phyloP scores from a whole-genome alignment of 1,139 yeast species.

The Zygoascus sp. region DNA sequence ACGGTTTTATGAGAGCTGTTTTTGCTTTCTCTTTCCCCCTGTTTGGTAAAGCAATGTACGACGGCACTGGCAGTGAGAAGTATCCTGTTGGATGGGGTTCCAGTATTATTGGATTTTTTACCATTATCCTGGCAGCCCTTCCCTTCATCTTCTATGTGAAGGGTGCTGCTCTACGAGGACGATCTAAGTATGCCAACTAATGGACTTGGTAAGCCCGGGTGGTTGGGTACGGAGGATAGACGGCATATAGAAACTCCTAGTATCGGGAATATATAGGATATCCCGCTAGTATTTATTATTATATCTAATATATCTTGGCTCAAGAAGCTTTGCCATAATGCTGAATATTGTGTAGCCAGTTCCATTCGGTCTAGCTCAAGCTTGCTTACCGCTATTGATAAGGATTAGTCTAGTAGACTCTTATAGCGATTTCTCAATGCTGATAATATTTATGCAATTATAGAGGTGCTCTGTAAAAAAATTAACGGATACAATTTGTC shows the following conservation, averaged over 20 bases:
- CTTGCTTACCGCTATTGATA: too few relatives aligned
- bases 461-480: too few relatives aligned
- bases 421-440: not conserved
- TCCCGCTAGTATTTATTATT: too few relatives aligned
- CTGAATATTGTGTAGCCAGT: too few relatives aligned
- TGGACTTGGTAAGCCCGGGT: not conserved
- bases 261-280: too few relatives aligned
- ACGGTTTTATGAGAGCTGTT: slow-evolving; percentile 45
- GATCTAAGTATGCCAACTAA: slow-evolving; percentile 29
- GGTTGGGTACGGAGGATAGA: too few relatives aligned
- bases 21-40: slow-evolving; percentile 56
- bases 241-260: too few relatives aligned
- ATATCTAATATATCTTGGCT: too few relatives aligned
- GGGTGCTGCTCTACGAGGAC: slow-evolving; percentile 54
- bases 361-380: too few relatives aligned
- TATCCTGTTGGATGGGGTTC: slow-evolving; percentile 59
- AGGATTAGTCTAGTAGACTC: not conserved
- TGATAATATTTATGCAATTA: too few relatives aligned
- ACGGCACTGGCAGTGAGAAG: slow-evolving; percentile 40
- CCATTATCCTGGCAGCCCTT: slow-evolving; percentile 42
- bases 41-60: slow-evolving; percentile 47
- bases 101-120: slow-evolving; percentile 44
- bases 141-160: slow-evolving; percentile 53
- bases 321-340: too few relatives aligned
- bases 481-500: too few relatives aligned